These are phyloP conservation scores for Bjerkandera adusta DNA, from an alignment of 1,284 basidiomycete genomes.

Conservation along the genomic window DNA sequence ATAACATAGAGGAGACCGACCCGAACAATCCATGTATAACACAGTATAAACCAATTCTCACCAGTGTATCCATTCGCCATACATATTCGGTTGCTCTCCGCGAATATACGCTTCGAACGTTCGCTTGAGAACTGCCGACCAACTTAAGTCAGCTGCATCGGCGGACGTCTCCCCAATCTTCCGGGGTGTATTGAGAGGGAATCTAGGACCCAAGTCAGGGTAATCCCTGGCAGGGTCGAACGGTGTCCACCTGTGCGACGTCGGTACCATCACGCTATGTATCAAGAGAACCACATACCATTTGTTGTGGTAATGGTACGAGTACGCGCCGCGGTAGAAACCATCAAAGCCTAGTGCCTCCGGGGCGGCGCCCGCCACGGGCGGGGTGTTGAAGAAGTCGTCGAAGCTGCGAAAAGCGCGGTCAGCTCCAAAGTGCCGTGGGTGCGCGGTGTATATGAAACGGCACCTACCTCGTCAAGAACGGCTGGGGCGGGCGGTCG, in stretches of 20 bases:
- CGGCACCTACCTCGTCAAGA: conserved; percentile 52
- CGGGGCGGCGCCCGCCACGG: conserved; percentile 47
- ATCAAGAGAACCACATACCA: conserved; percentile 26
- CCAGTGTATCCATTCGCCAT: conserved; percentile 82
- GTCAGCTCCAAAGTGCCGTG: neutral
- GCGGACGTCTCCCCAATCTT: too few relatives aligned
- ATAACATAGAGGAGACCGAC: neutral
- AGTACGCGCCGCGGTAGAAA: conserved; percentile 68
- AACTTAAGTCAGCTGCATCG: conserved; percentile 86
- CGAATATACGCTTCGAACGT: conserved; percentile 89
- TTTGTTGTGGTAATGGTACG: conserved; percentile 62
- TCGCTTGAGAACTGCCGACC: conserved; percentile 88
- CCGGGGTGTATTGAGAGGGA: conserved; percentile 39
- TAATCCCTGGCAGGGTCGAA: conserved; percentile 90
- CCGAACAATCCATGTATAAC: neutral
- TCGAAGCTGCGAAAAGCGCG: conserved; percentile 40
- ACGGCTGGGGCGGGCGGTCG: conserved; percentile 64
- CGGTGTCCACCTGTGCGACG: conserved; percentile 78
- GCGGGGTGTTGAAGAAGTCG: conserved; percentile 61
- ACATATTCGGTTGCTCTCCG: conserved; percentile 90
- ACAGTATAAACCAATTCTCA: conserved; percentile 28
- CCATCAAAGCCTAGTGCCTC: conserved; percentile 61
- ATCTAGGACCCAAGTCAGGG: conserved; percentile 85
- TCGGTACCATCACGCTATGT: neutral
- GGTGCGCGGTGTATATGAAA: too few relatives aligned